Evolutionary conservation across 2,329 filamentous ascomycete species (phyloP), one percentile per base, ranked within the genome.

Genomic region (Coniochaeta sp.): DNA sequence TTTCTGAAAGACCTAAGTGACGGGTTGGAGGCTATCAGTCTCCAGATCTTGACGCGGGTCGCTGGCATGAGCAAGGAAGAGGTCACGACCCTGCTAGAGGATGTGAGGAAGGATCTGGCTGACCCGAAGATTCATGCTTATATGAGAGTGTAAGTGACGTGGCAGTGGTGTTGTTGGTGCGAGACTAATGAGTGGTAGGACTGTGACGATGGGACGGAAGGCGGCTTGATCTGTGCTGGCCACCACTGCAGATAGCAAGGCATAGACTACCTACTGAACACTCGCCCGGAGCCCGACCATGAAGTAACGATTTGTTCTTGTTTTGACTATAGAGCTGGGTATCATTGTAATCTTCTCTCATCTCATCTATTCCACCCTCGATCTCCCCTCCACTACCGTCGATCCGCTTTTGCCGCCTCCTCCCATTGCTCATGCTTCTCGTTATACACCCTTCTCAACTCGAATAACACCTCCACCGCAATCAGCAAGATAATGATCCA

Each of bases 401-500:
- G 61, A 40, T 30, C 57, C 13, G 49, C 22, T 7, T 13, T 42
- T 14, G 33, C 42, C 2, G 45, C 48, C 14, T 57, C 54, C 16
- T 58, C 50, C 40, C 57, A 50, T 31, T 26, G 26, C 6, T 60
- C 56, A 31, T 60, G 65, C 27, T 62, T 62, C 57, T 74, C 87
- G 57, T 83, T 79, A 68, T 83, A 86, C 48, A 91, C 76, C 52
- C 87, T 76, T 56, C 88, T 75, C 55, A 96, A 74, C 68, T 95
- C 92, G 66, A 97, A 94, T 10, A 85, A 76, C 13, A 97, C 91
- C 70, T 99, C 94, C 30, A 97, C 87, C 1, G 89, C 83, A 64
- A 99, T 99, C 51, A 99, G 78, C 2, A 89, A 76, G 61, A 99
- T 97, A 65, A 99, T 97, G 61, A 95, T 95, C 87, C 89, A 92